Evolutionary conservation across 352 stramenopile genomes (phyloP).

Genomic region (Phytophthora aleatoria): DNA sequence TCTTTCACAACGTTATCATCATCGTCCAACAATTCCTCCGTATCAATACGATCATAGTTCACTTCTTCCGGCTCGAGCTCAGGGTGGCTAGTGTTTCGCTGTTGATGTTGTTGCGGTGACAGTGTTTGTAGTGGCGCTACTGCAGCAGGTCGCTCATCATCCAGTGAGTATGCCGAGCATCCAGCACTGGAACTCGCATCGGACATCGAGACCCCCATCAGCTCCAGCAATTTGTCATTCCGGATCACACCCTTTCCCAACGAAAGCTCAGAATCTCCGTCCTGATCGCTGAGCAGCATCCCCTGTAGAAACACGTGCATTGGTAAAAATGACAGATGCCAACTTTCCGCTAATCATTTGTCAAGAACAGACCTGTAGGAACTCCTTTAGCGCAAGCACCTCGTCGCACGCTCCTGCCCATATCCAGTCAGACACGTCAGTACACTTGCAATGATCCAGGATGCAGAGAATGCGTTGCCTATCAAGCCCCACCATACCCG

Average conservation of each 20-base stretch:
- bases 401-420: conserved; percentile 56
- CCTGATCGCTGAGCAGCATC: conserved; percentile 18
- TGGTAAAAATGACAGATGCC: too few relatives aligned
- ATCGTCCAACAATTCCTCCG: conserved; percentile 4
- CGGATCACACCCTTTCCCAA: conserved; percentile 17
- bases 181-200: conserved; percentile 13
- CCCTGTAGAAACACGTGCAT: conserved; percentile 6
- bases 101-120: conserved; percentile 2
- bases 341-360: neutral
- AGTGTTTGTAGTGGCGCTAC: conserved; percentile 14
- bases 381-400: conserved; percentile 58
- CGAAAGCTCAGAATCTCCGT: conserved; percentile 1
- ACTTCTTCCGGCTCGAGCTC: neutral
- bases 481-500: conserved; percentile 9
- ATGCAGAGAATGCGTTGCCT: neutral
- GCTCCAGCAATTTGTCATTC: conserved; percentile 26
- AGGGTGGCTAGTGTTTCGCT: neutral
- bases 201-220: conserved; percentile 23
- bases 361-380: conserved; percentile 23
- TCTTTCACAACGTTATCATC: conserved; percentile 1
- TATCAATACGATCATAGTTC: conserved; percentile 5
- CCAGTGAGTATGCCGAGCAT: conserved; percentile 20
- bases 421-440: neutral
- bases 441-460: neutral
- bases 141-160: conserved; percentile 18